These are phyloP conservation scores for Trichoderma koningii DNA, from an alignment of 2,329 filamentous ascomycete species.

Conservation along the genomic window DNA sequence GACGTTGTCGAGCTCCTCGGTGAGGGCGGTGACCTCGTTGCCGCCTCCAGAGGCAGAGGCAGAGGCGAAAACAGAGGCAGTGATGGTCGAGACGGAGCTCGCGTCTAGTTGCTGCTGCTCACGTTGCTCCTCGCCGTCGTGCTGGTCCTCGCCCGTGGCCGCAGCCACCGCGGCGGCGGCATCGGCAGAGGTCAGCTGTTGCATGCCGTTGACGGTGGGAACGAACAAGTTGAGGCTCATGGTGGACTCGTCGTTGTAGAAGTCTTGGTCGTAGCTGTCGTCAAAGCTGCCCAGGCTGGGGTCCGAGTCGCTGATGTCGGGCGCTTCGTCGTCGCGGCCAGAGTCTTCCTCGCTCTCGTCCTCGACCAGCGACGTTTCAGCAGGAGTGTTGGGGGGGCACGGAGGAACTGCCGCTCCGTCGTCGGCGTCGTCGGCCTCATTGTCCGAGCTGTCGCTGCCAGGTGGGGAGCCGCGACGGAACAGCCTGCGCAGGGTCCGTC, in stretches of 20 bases:
- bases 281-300: slow-evolving; percentile 10
- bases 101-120: no score
- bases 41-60: slow-evolving; percentile 22
- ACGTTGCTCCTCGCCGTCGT: background rate
- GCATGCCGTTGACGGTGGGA: background rate
- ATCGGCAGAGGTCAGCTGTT: no score
- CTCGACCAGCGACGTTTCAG: background rate
- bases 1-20: background rate
- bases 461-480: slow-evolving; percentile 37
- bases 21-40: slow-evolving; percentile 2
- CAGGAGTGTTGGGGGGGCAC: slow-evolving; percentile 10
- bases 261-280: background rate
- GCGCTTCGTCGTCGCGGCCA: background rate
- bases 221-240: slow-evolving; percentile 11
- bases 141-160: slow-evolving; percentile 37
- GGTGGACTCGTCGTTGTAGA: slow-evolving; percentile 21
- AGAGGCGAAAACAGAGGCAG: no score
- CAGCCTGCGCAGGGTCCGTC: slow-evolving; percentile 37
- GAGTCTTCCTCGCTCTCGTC: background rate
- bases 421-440: background rate
- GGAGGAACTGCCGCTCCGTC: background rate
- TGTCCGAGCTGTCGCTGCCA: slow-evolving; percentile 27
- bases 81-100: no score
- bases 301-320: background rate
- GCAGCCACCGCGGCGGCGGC: background rate